Evolutionary conservation across 2,329 filamentous ascomycete species (phyloP), one percentile per base, ranked within the genome.

Genomic region (Venturiaceae sp.): DNA sequence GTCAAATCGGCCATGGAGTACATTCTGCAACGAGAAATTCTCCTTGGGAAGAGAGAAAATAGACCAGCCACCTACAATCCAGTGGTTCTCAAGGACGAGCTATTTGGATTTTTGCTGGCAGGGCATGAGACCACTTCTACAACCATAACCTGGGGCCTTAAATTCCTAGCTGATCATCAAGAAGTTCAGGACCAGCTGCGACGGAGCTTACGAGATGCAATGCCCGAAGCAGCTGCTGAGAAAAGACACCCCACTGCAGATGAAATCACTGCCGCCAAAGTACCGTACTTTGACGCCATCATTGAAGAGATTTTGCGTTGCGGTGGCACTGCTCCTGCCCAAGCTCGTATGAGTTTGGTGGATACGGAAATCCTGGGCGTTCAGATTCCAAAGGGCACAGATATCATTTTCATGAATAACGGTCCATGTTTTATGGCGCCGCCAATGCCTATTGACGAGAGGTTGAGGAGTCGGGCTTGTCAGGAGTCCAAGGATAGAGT

Each of bases 41-140:
- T 39, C 11, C 11, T 39, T n/a, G 36, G n/a, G 36, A 39, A n/a
- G 36, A 11, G 11, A 11, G n/a, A 39, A 11, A 39, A 11, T n/a
- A 11, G 11, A 39, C 11, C 36, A 11, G 11, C n/a, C n/a, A 39
- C 36, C 11, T n/a, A n/a, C n/a, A 26, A 13, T 13, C 30, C 30
- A 30, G 58, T n/a, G n/a, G n/a, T n/a, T n/a, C n/a, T n/a, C n/a
- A n/a, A n/a, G n/a, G 61, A 64, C 44, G 63, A 73, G 62, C 59
- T 71, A 1, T 70, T 68, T 37, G 69, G 67, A 2, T 70, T 71
- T 59, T 60, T 72, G 2, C 60, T 72, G n/a, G 71, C 73, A 53
- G 77, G 75, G n/a, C 72, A 77, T 59, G 75, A 79, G 53, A 78
- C 76, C 0, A 77, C 73, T 0, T 68, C 71, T 11, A 75, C 71